Conservation (phyloP, 768 basidiomycete species). For the Pilatotrama ljubarskyi region DNA sequence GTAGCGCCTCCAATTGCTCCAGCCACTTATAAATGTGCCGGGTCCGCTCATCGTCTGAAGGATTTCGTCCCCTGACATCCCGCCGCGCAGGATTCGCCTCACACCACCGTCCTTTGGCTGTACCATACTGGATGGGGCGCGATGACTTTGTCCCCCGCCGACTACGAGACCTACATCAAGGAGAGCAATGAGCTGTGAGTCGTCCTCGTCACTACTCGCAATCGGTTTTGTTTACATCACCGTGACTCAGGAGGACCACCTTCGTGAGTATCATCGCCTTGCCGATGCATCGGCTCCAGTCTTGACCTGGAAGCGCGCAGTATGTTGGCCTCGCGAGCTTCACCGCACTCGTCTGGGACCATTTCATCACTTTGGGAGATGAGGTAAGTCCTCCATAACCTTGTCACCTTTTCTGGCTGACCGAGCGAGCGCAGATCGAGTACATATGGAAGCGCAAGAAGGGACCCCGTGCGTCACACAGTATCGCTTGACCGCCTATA, state of each 20-base stretch:
- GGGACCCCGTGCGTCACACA: constrained; percentile 41
- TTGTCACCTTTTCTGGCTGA: neutral
- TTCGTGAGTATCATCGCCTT: constrained; percentile 1
- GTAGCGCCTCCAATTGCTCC: constrained; percentile 2
- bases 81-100: neutral
- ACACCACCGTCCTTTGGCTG: neutral
- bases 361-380: constrained; percentile 50
- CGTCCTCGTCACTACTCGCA: neutral
- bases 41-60: neutral
- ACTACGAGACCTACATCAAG: neutral
- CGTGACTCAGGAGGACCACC: constrained; percentile 5
- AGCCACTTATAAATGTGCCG: neutral
- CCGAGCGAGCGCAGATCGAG: constrained; percentile 37
- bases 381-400: constrained; percentile 35
- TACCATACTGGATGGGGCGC: constrained; percentile 8
- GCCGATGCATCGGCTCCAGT: too few species aligned
- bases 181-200: constrained; percentile 9
- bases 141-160: constrained; percentile 2
- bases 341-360: constrained; percentile 55
- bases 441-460: constrained; percentile 55
- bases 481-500: neutral
- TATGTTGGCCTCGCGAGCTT: constrained; percentile 54
- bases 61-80: neutral
- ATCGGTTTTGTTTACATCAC: neutral
- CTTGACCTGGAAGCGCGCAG: constrained; percentile 30